Conservation (phyloP, 345 rosid genomes). For the Melaleuca alternifolia region DNA sequence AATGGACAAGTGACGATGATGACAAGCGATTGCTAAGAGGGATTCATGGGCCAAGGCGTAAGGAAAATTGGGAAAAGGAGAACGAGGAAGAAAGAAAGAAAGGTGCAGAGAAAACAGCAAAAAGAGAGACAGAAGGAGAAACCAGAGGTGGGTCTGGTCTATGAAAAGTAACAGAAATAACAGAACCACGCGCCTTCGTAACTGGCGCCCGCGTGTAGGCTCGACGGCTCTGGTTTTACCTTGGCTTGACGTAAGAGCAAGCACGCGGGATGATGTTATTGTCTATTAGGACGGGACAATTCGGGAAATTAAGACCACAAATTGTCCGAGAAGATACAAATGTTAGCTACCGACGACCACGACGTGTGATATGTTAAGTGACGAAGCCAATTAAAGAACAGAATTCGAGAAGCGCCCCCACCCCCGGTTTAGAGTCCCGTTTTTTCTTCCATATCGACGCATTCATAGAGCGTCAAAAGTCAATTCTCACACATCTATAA, state of each 20-base stretch:
- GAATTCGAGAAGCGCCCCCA: background rate
- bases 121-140: background rate
- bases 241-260: background rate
- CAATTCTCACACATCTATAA: rapidly evolving
- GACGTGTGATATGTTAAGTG: background rate
- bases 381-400: background rate
- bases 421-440: no score
- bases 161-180: background rate
- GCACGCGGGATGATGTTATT: background rate
- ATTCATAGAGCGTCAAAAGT: rapidly evolving
- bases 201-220: background rate
- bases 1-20: background rate
- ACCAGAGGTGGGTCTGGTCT: background rate
- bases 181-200: background rate
- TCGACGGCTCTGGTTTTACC: background rate
- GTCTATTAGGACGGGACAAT: background rate
- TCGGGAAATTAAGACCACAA: background rate
- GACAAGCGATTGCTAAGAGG: background rate
- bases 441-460: background rate
- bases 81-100: background rate
- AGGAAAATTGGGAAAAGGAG: background rate
- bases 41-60: background rate
- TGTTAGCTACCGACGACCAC: background rate
- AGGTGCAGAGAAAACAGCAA: background rate
- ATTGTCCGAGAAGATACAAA: background rate